Conservation (phyloP, 495 filamentous ascomycete species). For the Xylaria longipes region DNA sequence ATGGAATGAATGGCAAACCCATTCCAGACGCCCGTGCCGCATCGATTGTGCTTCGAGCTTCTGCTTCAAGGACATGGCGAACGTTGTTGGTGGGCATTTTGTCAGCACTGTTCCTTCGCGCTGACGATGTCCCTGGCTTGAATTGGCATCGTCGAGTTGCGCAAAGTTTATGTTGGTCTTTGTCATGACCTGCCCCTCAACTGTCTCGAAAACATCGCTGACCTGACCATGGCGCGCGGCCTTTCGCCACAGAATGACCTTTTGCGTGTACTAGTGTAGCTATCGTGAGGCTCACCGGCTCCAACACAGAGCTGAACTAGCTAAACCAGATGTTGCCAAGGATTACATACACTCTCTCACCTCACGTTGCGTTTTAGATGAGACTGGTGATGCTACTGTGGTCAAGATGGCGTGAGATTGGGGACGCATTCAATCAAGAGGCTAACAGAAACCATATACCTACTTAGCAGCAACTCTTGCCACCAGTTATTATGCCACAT, state of each 20-base stretch:
- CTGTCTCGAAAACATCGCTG: not conserved
- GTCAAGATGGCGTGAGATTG: conserved; percentile 16
- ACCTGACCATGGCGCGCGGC: not conserved
- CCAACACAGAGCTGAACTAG: not conserved
- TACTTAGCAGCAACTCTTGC: not conserved
- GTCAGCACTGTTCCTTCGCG: conserved; percentile 25
- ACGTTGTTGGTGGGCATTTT: conserved; percentile 13
- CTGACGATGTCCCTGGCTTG: conserved; percentile 8
- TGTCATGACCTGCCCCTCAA: not conserved
- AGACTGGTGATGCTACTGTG: conserved; percentile 6
- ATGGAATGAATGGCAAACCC: not conserved
- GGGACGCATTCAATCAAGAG: not conserved
- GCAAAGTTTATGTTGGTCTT: not conserved
- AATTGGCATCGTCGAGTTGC: conserved; percentile 4
- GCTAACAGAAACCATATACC: not conserved
- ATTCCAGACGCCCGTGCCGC: not conserved
- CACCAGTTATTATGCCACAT: not conserved
- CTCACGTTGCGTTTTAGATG: not conserved
- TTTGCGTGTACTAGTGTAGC: not conserved
- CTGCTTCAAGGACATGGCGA: not conserved
- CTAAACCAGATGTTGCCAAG: not conserved
- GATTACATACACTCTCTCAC: conserved; percentile 13
- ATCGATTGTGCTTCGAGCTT: not conserved
- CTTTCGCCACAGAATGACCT: not conserved
- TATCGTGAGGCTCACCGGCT: conserved; percentile 18